Conservation (phyloP, 1,139 yeast genomes). For the Candida freyschussii region DNA sequence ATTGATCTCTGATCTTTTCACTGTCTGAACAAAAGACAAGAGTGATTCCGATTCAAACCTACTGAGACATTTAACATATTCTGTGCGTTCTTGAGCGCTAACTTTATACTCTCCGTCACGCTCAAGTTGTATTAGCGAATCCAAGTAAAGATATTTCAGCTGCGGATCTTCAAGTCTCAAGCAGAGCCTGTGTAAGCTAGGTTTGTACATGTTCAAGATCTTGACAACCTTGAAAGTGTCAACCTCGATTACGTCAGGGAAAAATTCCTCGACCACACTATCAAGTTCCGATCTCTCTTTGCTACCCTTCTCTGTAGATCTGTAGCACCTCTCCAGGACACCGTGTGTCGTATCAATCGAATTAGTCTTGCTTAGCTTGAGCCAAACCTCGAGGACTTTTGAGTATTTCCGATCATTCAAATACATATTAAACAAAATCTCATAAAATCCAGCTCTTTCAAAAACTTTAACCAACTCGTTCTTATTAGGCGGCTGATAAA, state of each 20-base stretch:
- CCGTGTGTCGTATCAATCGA: conserved; percentile 24
- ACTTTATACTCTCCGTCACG: conserved; percentile 15
- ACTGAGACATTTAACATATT: conserved; percentile 34
- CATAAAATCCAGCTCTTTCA: conserved; percentile 49
- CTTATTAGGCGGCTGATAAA: conserved; percentile 54
- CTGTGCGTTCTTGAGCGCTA: conserved; percentile 16
- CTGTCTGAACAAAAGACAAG: conserved; percentile 22
- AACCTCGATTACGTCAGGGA: conserved; percentile 32
- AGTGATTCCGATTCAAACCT: conserved; percentile 25
- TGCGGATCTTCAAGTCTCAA: conserved; percentile 30
- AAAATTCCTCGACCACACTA: conserved; percentile 35
- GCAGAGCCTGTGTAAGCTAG: conserved; percentile 36
- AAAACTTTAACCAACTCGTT: conserved; percentile 45
- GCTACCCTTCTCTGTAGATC: conserved; percentile 27
- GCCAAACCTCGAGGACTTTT: conserved; percentile 43
- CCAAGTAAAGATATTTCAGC: conserved; percentile 22
- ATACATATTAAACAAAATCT: conserved; percentile 57
- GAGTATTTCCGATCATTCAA: conserved; percentile 48
- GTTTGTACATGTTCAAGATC: conserved; percentile 35
- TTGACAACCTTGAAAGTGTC: conserved; percentile 36
- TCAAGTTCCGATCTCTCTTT: conserved; percentile 35
- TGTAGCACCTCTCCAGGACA: conserved; percentile 40
- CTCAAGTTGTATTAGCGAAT: conserved; percentile 20
- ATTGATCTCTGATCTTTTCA: conserved; percentile 19
- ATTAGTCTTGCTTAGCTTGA: conserved; percentile 18